A percentile compares a stretch with the other conserved stretches of the same genome.
phyloP scores from a whole-genome alignment of 2,329 filamentous ascomycete genomes.

The Alternaria sp. region DNA sequence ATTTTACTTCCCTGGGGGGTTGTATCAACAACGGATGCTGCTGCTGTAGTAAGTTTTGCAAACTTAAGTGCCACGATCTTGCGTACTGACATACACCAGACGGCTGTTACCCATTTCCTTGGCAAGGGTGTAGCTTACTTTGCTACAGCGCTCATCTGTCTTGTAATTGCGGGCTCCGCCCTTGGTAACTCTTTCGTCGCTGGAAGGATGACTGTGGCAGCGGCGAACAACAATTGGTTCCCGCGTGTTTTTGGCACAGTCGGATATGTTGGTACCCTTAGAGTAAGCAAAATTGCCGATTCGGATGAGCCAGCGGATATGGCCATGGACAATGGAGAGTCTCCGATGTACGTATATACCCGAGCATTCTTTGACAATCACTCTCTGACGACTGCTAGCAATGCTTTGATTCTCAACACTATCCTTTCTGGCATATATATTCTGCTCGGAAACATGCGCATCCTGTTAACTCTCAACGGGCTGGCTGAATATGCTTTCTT shows the following conservation, averaged over 20 bases:
- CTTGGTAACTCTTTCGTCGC: slow-evolving; percentile 71
- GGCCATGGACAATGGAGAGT: slow-evolving; percentile 46
- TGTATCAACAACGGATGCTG: slow-evolving; percentile 68
- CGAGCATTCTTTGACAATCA: background rate
- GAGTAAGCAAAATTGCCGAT: slow-evolving; percentile 23
- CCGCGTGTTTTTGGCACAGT: slow-evolving; percentile 40
- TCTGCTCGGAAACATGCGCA: slow-evolving; percentile 68
- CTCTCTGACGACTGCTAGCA: slow-evolving; percentile 25
- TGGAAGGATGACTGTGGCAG: slow-evolving; percentile 70
- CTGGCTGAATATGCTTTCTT: slow-evolving; percentile 66
- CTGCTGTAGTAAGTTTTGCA: slow-evolving; percentile 64
- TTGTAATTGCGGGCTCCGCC: slow-evolving; percentile 69
- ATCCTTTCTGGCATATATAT: slow-evolving; percentile 65
- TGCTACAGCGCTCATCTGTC: slow-evolving; percentile 65
- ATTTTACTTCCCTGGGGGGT: slow-evolving; percentile 68
- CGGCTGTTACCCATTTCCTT: slow-evolving; percentile 59
- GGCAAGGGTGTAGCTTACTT: slow-evolving; percentile 61
- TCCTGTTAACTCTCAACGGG: slow-evolving; percentile 63
- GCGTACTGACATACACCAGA: slow-evolving; percentile 23
- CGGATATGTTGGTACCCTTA: slow-evolving; percentile 41
- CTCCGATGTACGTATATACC: slow-evolving; percentile 40
- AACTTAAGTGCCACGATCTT: background rate
- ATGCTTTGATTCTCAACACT: slow-evolving; percentile 46
- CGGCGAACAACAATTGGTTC: slow-evolving; percentile 52
- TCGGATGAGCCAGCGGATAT: slow-evolving; percentile 24